These are phyloP conservation scores for Paraphoma sp. DNA, from an alignment of 2,329 filamentous ascomycete species.

Conservation along the genomic window DNA sequence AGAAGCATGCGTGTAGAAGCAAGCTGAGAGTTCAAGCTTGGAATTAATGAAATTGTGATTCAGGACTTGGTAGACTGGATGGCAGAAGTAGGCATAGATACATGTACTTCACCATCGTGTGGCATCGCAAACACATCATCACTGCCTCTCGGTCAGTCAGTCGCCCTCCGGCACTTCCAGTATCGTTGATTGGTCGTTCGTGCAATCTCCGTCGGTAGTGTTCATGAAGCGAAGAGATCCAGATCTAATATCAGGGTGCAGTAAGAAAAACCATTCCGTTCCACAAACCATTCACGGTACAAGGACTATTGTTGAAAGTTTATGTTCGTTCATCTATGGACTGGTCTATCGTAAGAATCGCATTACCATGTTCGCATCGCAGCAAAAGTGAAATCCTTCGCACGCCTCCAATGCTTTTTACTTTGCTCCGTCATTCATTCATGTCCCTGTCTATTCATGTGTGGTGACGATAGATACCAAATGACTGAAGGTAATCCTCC, in stretches of 20 bases:
- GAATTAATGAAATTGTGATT: neutral
- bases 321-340: constrained; percentile 30
- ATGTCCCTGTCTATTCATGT: neutral
- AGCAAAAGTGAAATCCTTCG: constrained; percentile 9
- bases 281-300: neutral
- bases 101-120: neutral
- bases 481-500: constrained; percentile 1
- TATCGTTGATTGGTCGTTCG: neutral
- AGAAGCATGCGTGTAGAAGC: neutral
- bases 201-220: neutral
- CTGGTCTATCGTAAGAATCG: constrained; percentile 38
- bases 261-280: neutral
- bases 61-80: neutral
- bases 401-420: constrained; percentile 9
- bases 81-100: neutral
- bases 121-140: neutral
- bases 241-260: neutral
- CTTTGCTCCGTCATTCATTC: neutral
- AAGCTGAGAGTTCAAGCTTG: neutral
- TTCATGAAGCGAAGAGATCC: neutral
- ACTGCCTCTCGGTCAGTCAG: neutral
- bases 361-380: constrained; percentile 31
- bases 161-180: neutral
- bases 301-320: neutral
- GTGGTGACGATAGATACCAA: neutral